Evolutionary conservation across 2,329 filamentous ascomycete species (phyloP), one percentile per base, ranked within the genome.

Genomic region (Apiospora rasikravindrae): DNA sequence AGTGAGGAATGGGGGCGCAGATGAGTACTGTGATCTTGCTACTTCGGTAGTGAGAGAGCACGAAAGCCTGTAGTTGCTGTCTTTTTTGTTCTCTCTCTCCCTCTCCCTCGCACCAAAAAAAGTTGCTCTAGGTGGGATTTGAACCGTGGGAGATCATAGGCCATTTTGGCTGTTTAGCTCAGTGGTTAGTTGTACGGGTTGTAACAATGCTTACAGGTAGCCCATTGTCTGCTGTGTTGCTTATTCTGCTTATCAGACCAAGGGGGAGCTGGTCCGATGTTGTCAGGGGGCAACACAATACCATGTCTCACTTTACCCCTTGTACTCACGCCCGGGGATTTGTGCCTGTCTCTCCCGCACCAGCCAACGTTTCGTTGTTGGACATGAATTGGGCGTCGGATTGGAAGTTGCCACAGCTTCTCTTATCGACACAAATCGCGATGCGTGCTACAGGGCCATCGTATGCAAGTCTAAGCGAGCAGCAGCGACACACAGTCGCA

Each of bases 271-370:
- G 57, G 33, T 40, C 57, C 57, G 57, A 64, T 64, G 19, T 64
- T 33, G 10, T 14, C 57, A 37, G 40, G 33, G 33, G 33, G 53
- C 19, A 19, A 64, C 33, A 40, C 57, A 40, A 40, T 29, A n/a
- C 57, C 4, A 64, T 64, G 57, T 64, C 57, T 64, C 57, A 64
- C 57, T 49, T 64, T 64, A 40, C 57, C 57, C 33, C 29, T 64
- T 64, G 57, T 64, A 64, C 33, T 64, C 57, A n/a, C 33, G 22
- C n/a, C 29, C 57, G 57, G 33, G n/a, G 19, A 64, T 64, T 61
- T 61, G 53, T 61, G 53, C 29, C 5, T 19, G 26, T 29, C 14
- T 57, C 51, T 57, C 53, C 29, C 29, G 53, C 29, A 61, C 22
- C 16, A 19, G 29, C 19, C 26, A 61, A 61, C 53, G 29, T 49